These are phyloP conservation scores for Picea abies DNA, from an alignment of 83 land plant genomes.

Conservation along the genomic window DNA sequence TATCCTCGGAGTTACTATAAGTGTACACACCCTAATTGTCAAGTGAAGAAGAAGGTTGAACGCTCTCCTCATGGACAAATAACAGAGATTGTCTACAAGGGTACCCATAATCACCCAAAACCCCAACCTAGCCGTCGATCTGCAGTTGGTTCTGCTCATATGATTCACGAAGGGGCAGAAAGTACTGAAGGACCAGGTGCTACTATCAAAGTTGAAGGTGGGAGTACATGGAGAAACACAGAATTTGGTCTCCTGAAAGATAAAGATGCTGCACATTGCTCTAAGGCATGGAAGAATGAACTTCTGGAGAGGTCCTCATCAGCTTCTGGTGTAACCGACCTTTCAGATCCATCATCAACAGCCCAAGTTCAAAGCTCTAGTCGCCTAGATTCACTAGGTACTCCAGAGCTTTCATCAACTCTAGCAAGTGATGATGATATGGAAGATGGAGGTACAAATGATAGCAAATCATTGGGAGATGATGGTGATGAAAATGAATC, in stretches of 20 bases:
- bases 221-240: slow-evolving; percentile 32
- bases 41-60: slow-evolving; percentile 75
- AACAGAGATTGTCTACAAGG: slow-evolving; percentile 69
- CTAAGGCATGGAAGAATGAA: slow-evolving; percentile 38
- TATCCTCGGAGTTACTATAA: slow-evolving; percentile 76
- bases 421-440: slow-evolving; percentile 68
- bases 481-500: slow-evolving; percentile 70
- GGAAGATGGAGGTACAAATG: slow-evolving; percentile 52
- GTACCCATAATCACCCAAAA: slow-evolving; percentile 66
- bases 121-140: slow-evolving; percentile 59
- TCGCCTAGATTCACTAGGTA: slow-evolving; percentile 35
- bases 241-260: slow-evolving; percentile 20
- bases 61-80: slow-evolving; percentile 65
- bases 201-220: slow-evolving; percentile 30
- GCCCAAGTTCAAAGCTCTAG: slow-evolving; percentile 33
- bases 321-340: slow-evolving; percentile 33
- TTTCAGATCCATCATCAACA: slow-evolving; percentile 25
- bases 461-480: slow-evolving; percentile 47
- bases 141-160: slow-evolving; percentile 26
- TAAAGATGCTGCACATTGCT: slow-evolving; percentile 2
- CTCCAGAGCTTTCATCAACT: slow-evolving; percentile 51
- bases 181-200: slow-evolving; percentile 19
- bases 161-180: slow-evolving; percentile 15
- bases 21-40: slow-evolving; percentile 72
- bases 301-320: slow-evolving; percentile 39